Evolutionary conservation across 2,329 filamentous ascomycete genomes (phyloP), one percentile per base, ranked within the genome.

Genomic region (Malbranchea zuffiana): DNA sequence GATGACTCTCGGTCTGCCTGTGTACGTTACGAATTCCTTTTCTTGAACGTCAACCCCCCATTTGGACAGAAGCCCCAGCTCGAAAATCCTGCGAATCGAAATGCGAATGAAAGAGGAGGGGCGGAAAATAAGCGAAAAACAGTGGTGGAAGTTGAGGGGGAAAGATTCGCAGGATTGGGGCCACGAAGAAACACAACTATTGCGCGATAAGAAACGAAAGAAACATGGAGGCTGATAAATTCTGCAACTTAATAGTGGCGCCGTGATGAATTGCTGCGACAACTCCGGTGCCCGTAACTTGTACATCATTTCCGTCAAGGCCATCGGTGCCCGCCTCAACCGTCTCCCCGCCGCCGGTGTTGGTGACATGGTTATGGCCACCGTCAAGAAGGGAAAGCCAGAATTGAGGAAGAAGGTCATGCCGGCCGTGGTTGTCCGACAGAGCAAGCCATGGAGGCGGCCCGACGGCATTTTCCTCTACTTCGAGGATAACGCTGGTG

Each of bases 341-440:
- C 80, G 88, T 67, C 78, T 98, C 62, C 88, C 88, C 56, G 88
- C 90, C 60, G 90, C 83, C 56, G 90, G 90, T 78, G 88, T 95
- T 59, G 90, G 90, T 61, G 90, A 96, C 76, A 96, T 96, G 90
- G 90, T 96, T 65, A 96, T 98, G 87, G 88, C 88, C 53, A 96
- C 90, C 54, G 90, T 96, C 73, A 96, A 98, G 85, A 96, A 98
- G 84, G 90, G 92, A 73, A 98, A 98, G 85, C 92, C 92, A 50
- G 92, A 98, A 73, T 75, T 98, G 63, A 79, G 92, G 71, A 98
- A 98, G 84, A 98, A 98, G 83, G 90, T 98, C 69, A 94, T 98
- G 86, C 90, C 90, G 56, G 90, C 90, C 61, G 88, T 98, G 65
- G 90, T 98, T 63, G 88, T 96, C 66, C 77, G 90, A 68, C 90